Base-by-base conservation (phyloP, 2,329 filamentous ascomycete genomes). In the Aureobasidium leucospermi region DNA sequence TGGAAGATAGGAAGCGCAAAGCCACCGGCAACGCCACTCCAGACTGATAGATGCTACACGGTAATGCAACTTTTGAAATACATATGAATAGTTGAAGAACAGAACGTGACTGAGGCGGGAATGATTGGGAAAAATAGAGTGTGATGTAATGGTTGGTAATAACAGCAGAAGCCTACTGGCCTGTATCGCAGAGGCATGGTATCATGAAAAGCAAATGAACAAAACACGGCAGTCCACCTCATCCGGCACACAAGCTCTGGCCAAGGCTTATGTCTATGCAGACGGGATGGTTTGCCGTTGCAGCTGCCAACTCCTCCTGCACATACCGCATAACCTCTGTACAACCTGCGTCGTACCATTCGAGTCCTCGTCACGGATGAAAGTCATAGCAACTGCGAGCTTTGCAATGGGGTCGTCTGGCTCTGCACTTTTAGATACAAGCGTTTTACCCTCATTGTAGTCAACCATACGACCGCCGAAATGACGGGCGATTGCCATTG, bases 401-500 rank as follows among this genome's bases (percentile, higher is more conserved):
- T 79, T 78, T 32, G 73, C 76, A 46, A 71, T 62, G 6, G 72
- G 70, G 23, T 72, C 69, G 56, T 76, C 74, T 8, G 76, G 73
- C 55, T 70, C 67, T 43, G 67, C 65, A 23, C 64, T 61, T 9
- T 45, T 57, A 2, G 66, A 63, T 7, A 67, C 60, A 4, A 69
- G 52, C 10, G 65, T 63, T 31, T 64, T 65, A 19, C 65, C 63
- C 15, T 68, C 67, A 29, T 68, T 64, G 64, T 78, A 78, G 29
- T 76, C 74, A 15, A 73, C 70, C 61, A 76, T 69, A 13, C 85
- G 82, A 34, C 85, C 84, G 47, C 88, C 85, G 52, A 91, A 79
- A 63, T 92, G 85, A 29, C 90, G 85, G 15, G 88, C 85, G 59
- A 96, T 84, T 8, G 89, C 89, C 64, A 96, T 87, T 0, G 89